Percentiles rank a stretch among this genome's conserved stretches.
These are phyloP conservation scores for Pisolithus marmoratus DNA, from an alignment of 768 basidiomycete genomes.

Conservation along the genomic window DNA sequence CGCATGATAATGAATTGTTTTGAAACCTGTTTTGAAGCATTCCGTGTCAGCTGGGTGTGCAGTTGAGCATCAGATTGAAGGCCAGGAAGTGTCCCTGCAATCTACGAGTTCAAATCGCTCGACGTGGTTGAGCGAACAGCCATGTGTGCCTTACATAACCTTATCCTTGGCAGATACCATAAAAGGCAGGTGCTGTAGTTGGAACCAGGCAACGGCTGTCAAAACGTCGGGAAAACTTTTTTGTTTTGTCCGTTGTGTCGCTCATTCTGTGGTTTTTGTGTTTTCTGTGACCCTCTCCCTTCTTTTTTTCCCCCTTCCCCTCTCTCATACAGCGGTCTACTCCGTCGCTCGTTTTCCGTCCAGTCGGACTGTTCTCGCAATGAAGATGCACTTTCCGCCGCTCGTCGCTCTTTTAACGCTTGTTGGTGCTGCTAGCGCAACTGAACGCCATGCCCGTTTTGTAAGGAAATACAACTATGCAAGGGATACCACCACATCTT, in stretches of 20 bases:
- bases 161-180: neutral
- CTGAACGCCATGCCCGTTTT: conserved; percentile 32
- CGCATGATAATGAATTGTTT: no score
- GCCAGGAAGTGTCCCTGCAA: no score
- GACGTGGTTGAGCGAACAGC: no score
- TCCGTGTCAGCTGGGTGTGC: no score
- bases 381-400: conserved; percentile 40
- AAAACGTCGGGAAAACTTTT: neutral
- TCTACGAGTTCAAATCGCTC: no score
- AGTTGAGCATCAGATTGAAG: no score
- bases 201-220: neutral
- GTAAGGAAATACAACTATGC: conserved; percentile 28
- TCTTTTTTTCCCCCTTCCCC: neutral
- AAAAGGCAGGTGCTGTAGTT: conserved; percentile 2
- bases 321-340: neutral
- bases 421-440: conserved; percentile 33
- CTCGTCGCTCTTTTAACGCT: conserved; percentile 42
- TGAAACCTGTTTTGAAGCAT: no score
- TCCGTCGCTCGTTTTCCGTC: conserved; percentile 6
- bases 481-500: neutral
- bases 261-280: neutral
- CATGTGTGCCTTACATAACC: no score
- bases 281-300: neutral
- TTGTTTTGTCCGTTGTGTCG: neutral
- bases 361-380: conserved; percentile 1